Evolutionary conservation across 73 alveolate species (phyloP), one percentile per base, ranked within the genome.

Genomic region (Paramecium sexaurelia): DNA sequence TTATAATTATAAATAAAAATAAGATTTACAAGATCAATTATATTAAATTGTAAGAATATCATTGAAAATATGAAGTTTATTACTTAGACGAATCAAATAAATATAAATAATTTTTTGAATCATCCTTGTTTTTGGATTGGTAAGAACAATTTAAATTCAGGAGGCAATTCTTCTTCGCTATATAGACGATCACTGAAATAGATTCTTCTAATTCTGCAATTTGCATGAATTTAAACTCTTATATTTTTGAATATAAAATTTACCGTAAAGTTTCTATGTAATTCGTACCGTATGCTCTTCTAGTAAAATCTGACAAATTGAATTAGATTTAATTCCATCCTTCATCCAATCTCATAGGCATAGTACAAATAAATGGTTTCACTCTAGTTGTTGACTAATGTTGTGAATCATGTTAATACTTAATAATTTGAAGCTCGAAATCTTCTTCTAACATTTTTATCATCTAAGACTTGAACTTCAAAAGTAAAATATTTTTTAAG

Each of bases 301-400:
- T 94, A 40, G 98, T 94, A 96, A 96, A 96, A 93, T 96, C 99
- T 56, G 97, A 95, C 68, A 96, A 73, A 84, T 92, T 94, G 96
- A 96, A 95, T 90, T 96, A 97, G 61, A 96, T 96, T 95, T 95
- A 92, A 86, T 94, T 95, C 98, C 96, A 94, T n/a, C 98, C 98
- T 87, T 94, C 98, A 83, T 95, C 98, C 51, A 95, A 73, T 86
- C 95, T 95, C 97, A 95, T 94, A 68, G 98, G 98, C 96, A 98
- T 98, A 55, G 99, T 96, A 83, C 99, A 98, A 92, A 98, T 97
- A 94, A 97, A 98, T 32, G 99, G 99, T 91, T 98, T 98, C 41
- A 98, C 99, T 92, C 99, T 95, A 17, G 99, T 98, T 51, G 99
- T 97, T 41, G 96, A 90, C 85, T 85, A 97, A 86, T 96, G 96